These are phyloP conservation scores for Phycomyces nitens DNA, from an alignment of 192 early-diverging fungal genomes.

Conservation along the genomic window DNA sequence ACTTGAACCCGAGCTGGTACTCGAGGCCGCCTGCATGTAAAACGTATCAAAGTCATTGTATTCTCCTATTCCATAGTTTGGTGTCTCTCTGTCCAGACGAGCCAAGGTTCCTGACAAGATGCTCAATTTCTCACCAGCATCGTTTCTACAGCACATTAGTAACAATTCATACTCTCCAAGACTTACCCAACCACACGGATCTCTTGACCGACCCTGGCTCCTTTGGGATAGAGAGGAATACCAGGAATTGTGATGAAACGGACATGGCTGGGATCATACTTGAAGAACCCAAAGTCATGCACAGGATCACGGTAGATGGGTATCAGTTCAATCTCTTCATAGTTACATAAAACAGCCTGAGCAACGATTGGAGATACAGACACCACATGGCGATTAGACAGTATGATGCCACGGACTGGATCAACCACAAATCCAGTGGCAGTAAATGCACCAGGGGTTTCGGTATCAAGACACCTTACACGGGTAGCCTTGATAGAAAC, in stretches of 20 bases:
- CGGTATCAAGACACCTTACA: constrained; percentile 71
- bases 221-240: constrained; percentile 63
- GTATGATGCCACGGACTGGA: constrained; percentile 64
- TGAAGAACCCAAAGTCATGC: constrained; percentile 81
- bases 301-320: constrained; percentile 79
- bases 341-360: constrained; percentile 67
- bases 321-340: constrained; percentile 67
- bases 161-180: neutral
- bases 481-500: constrained; percentile 72
- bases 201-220: constrained; percentile 68
- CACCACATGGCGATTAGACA: constrained; percentile 79
- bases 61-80: constrained; percentile 59
- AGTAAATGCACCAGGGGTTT: constrained; percentile 60
- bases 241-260: constrained; percentile 60
- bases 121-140: constrained; percentile 77
- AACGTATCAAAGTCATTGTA: constrained; percentile 83
- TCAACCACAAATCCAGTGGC: constrained; percentile 82
- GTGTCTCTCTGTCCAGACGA: constrained; percentile 66
- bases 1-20: constrained; percentile 72
- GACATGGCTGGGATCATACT: constrained; percentile 63
- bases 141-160: constrained; percentile 37
- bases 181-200: constrained; percentile 66
- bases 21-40: constrained; percentile 73
- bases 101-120: constrained; percentile 72
- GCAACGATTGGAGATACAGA: constrained; percentile 66